Evolutionary conservation across 176 grass and related monocot genomes (phyloP), one percentile per base, ranked within the genome.

Genomic region (Oryza glaberrima): DNA sequence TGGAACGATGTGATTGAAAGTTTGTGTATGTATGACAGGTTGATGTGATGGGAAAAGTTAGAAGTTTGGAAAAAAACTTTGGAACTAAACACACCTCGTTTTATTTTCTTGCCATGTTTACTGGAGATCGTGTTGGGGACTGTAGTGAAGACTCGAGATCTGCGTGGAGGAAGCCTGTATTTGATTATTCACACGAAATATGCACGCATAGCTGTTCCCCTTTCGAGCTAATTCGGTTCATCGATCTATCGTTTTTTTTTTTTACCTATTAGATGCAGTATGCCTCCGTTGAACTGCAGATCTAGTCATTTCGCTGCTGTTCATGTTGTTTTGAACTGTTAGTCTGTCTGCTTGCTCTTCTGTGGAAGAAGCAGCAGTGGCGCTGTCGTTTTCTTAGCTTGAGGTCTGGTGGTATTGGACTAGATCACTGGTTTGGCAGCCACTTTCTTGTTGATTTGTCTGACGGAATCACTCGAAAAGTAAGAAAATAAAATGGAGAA

Each of bases 381-480:
- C 22, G 7, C 28, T 30, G 38, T 77, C 51, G 47, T 34, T 77
- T 44, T 22, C 64, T 20, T 51, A 14, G 20, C 22, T 45, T 77
- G 11, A 32, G 14, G 45, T 43, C 60, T 54, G 28, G 3, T 44
- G 14, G 64, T 43, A n/a, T 85, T 58, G 5, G 45, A 9, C 32
- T 75, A 76, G 45, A 76, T 63, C 28, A 25, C 12, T 40, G 75
- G 38, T 77, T 77, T 76, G 54, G 64, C 34, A 25, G 4, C 49
- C 34, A 44, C 36, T 78, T 78, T 23, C 34, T 17, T 78, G 32
- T 65, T 28, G 36, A 65, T 84, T 51, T 77, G 9, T 51, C 38
- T 14, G 9, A 35, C 20, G 9, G 58, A 49, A 67, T n/a, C 7
- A 12, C 7, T 16, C 11, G 23, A 46, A 36, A 67, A 48, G 13